These are phyloP conservation scores for Lactarius psammicola DNA, from an alignment of 768 basidiomycete genomes.

Conservation along the genomic window DNA sequence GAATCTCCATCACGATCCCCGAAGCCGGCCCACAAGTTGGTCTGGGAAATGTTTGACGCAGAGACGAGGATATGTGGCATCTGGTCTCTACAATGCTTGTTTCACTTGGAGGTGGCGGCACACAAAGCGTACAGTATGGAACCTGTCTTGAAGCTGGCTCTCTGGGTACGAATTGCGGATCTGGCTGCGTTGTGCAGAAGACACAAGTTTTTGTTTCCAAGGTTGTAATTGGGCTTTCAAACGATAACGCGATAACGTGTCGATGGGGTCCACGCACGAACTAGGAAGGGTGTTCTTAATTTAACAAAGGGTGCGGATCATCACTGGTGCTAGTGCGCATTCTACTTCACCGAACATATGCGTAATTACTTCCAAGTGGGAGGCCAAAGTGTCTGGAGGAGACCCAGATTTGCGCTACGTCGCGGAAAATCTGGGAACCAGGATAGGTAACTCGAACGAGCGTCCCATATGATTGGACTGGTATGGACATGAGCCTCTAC, in stretches of 20 bases:
- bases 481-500: too few species aligned
- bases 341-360: not conserved
- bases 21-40: not conserved
- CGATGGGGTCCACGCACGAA: conserved; percentile 26
- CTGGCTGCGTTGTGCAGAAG: conserved; percentile 22
- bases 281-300: too few species aligned
- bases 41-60: too few species aligned
- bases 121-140: too few species aligned
- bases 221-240: conserved; percentile 62
- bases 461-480: not conserved
- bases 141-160: conserved; percentile 34
- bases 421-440: not conserved
- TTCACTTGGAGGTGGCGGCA: too few species aligned
- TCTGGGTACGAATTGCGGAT: conserved; percentile 36
- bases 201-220: conserved; percentile 58
- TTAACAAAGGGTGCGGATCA: too few species aligned
- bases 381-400: not conserved
- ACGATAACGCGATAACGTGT: conserved; percentile 33
- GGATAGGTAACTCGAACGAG: not conserved
- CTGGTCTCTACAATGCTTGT: too few species aligned
- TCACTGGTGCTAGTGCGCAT: too few species aligned
- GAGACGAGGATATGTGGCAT: too few species aligned
- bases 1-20: too few species aligned
- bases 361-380: not conserved
- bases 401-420: not conserved